Conservation (phyloP, 345 rosid species). For the Moricandia moricandioides region DNA sequence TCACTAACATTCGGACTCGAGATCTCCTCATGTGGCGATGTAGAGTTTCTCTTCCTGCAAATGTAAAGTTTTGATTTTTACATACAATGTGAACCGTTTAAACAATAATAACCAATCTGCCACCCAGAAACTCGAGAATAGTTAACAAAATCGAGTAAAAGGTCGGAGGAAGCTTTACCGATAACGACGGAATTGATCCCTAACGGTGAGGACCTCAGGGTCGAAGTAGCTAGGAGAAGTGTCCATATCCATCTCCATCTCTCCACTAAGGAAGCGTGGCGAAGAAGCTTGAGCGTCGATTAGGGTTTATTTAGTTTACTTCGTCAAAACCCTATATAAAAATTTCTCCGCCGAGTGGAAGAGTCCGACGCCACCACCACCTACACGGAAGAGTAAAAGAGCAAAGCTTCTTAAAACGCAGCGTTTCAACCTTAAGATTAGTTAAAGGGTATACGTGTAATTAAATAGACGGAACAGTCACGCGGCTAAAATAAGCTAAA, state of each 20-base stretch:
- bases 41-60: conserved; percentile 70
- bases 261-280: background rate
- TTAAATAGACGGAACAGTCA: background rate
- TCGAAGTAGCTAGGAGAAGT: conserved; percentile 65
- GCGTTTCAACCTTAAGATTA: conserved; percentile 8
- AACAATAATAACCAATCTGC: conserved; percentile 1
- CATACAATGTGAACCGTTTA: background rate
- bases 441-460: conserved; percentile 15
- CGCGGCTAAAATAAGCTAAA: too few species aligned
- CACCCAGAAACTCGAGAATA: conserved; percentile 7
- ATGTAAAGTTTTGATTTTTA: background rate
- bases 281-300: conserved; percentile 10
- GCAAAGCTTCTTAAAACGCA: background rate
- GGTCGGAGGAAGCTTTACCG: conserved; percentile 46
- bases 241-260: conserved; percentile 56
- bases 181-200: conserved; percentile 87
- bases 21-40: conserved; percentile 55
- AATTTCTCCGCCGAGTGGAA: conserved; percentile 2
- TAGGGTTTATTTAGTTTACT: background rate
- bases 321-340: conserved; percentile 21
- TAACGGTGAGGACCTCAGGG: conserved; percentile 61
- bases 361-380: conserved; percentile 3
- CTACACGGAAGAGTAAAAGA: background rate
- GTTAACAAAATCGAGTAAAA: background rate
- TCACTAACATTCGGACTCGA: conserved; percentile 52